Conservation (phyloP, 371 early-diverging fungal genomes). For the Choanephora cucurbitarum region DNA sequence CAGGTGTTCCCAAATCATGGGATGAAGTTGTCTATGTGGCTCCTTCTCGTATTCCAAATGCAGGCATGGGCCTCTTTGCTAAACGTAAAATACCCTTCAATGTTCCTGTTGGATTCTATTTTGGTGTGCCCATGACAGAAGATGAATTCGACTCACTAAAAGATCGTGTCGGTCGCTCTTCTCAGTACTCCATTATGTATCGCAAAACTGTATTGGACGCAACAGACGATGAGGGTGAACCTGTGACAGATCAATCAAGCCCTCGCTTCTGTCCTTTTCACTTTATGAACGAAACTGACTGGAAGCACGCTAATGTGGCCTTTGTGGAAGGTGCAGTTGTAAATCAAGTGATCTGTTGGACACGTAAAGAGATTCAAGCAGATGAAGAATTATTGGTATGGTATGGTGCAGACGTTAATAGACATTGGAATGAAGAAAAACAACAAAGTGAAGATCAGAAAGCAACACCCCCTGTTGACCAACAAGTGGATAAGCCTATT, state of each 20-base stretch:
- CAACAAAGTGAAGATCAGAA: background rate
- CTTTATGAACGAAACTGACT: constrained; percentile 83
- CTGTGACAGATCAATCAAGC: constrained; percentile 64
- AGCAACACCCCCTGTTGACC: background rate
- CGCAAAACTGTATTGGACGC: constrained; percentile 72
- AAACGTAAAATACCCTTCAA: constrained; percentile 67
- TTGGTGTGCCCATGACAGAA: constrained; percentile 87
- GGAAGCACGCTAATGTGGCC: constrained; percentile 48
- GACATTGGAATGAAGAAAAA: constrained; percentile 31
- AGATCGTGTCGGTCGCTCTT: constrained; percentile 75
- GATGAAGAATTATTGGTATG: constrained; percentile 86
- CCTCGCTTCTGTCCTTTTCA: constrained; percentile 84
- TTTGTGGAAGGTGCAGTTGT: constrained; percentile 33
- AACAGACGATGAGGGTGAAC: constrained; percentile 73
- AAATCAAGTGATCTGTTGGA: constrained; percentile 83
- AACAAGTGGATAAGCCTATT: background rate
- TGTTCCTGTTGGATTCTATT: constrained; percentile 85
- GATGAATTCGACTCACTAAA: constrained; percentile 77
- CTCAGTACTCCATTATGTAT: constrained; percentile 73
- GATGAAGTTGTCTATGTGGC: constrained; percentile 47
- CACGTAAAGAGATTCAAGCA: constrained; percentile 59
- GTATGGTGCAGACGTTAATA: constrained; percentile 62
- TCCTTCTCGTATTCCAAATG: constrained; percentile 27
- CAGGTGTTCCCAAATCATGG: constrained; percentile 39
- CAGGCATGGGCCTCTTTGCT: constrained; percentile 81